Percentiles rank a stretch among this genome's conserved stretches.
Evolutionary conservation across 768 basidiomycete species (phyloP).

Genomic region (Dentipellis fragilis): DNA sequence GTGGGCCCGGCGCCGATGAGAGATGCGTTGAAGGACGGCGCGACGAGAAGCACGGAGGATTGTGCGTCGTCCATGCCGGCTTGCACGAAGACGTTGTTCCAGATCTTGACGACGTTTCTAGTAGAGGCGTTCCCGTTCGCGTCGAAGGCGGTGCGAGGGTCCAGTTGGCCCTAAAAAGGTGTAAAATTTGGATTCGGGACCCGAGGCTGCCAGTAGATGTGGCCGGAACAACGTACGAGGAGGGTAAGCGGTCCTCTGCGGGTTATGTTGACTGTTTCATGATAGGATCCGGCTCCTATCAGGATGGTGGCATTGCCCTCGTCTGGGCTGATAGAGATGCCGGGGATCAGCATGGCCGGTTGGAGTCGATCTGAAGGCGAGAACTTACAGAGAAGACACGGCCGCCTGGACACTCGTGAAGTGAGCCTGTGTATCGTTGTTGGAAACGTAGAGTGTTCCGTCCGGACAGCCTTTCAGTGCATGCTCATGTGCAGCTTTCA

Average conservation of each 20-base stretch:
- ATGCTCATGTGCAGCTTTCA: conserved; percentile 31
- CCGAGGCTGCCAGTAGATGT: background rate
- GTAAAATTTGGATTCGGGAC: background rate
- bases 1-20: conserved; percentile 51
- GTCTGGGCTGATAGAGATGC: conserved; percentile 28
- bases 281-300: conserved; percentile 48
- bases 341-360: background rate
- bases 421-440: conserved; percentile 31
- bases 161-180: conserved; percentile 38
- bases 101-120: conserved; percentile 42
- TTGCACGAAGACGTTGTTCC: conserved; percentile 34
- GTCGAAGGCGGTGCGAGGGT: conserved; percentile 23
- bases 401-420: conserved; percentile 48
- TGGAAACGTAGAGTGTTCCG: conserved; percentile 51
- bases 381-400: conserved; percentile 40
- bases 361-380: background rate
- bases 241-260: conserved; percentile 43
- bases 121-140: conserved; percentile 33
- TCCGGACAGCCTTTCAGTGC: conserved; percentile 44
- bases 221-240: conserved; percentile 27
- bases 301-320: conserved; percentile 36
- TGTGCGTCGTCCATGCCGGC: conserved; percentile 43
- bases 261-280: conserved; percentile 49
- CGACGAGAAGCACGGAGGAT: conserved; percentile 48
- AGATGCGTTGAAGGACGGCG: conserved; percentile 45